Base-by-base conservation (phyloP, 805 yeast genomes). In the Metschnikowia matae region DNA sequence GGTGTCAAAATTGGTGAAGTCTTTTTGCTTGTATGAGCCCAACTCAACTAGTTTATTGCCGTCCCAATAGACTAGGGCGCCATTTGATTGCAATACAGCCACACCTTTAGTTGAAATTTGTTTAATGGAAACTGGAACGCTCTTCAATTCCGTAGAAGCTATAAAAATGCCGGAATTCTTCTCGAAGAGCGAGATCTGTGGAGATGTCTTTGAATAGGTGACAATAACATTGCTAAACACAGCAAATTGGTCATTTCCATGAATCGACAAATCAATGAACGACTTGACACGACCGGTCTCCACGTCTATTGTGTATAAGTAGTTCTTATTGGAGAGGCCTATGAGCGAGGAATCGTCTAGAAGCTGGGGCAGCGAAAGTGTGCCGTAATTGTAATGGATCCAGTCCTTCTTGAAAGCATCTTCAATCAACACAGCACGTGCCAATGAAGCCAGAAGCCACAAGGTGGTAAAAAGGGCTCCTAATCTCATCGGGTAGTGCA, bases 401-500 rank as follows among this genome's bases (percentile, higher is more conserved):
- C 85, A 82, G 56, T 83, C 88, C 33, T 69, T 68, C 15, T 64
- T 64, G 59, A 76, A 80, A 0, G 84, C 82, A 52, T 81, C 84
- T 48, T 81, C 85, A 23, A 73, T 65, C 55, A 65, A 72, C 4
- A 66, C 64, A 6, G 52, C 54, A 5, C 23, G n/a, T 14, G 36
- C 54, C 29, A 41, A n/a, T 6, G 40, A 21, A 21, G 34, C 37
- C 26, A 50, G 44, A 38, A 47, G 45, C 34, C 44, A 46, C n/a
- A 39, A 20, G n/a, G 39, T 33, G 32, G 40, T 14, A n/a, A 42
- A 8, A 8, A 38, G 26, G 4, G 38, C 29, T 35, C 41, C 35
- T 15, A 42, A 32, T 37, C 34, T 50, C 53, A 50, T 48, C 38
- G 33, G 41, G 41, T 37, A 32, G 18, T 20, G 38, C 21, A 42